A percentile compares a stretch with the other conserved stretches of the same genome.
These are phyloP conservation scores for Canna indica DNA, from an alignment of 176 grass and related monocot genomes.

Conservation along the genomic window DNA sequence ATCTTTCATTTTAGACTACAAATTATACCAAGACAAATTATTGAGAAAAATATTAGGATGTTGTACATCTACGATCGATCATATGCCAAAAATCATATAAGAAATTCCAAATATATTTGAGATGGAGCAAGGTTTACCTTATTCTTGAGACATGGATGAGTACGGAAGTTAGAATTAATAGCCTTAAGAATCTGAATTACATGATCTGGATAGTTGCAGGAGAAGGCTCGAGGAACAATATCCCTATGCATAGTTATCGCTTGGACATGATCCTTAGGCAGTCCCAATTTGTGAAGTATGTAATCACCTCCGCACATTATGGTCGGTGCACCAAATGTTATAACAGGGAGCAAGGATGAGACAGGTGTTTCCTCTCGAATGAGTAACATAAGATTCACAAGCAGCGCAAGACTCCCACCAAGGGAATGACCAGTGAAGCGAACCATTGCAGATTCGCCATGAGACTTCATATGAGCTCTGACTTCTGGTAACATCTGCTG, in stretches of 20 bases:
- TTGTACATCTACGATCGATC: no score
- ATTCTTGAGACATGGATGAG: slow-evolving; percentile 64
- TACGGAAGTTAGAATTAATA: slow-evolving; percentile 74
- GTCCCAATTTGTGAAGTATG: slow-evolving; percentile 52
- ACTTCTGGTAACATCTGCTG: slow-evolving; percentile 74
- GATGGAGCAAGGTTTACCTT: slow-evolving; percentile 28
- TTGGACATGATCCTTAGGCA: slow-evolving; percentile 58
- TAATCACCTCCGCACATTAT: slow-evolving; percentile 91
- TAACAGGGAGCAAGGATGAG: slow-evolving; percentile 52
- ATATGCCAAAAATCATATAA: no score
- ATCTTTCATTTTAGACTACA: no score
- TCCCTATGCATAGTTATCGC: slow-evolving; percentile 74
- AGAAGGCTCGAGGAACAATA: slow-evolving; percentile 89
- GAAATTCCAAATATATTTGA: no score
- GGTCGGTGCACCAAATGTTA: slow-evolving; percentile 82
- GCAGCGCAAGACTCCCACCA: slow-evolving; percentile 63
- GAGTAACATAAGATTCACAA: slow-evolving; percentile 87
- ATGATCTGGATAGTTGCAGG: slow-evolving; percentile 80
- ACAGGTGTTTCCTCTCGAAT: slow-evolving; percentile 33
- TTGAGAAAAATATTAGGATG: no score
- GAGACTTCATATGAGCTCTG: slow-evolving; percentile 37
- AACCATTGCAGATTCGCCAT: slow-evolving; percentile 34
- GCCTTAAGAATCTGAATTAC: slow-evolving; percentile 75
- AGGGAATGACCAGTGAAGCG: slow-evolving; percentile 89
- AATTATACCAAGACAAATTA: no score